Conservation (phyloP, 352 stramenopile genomes). For the Globisporangium echinulatum region DNA sequence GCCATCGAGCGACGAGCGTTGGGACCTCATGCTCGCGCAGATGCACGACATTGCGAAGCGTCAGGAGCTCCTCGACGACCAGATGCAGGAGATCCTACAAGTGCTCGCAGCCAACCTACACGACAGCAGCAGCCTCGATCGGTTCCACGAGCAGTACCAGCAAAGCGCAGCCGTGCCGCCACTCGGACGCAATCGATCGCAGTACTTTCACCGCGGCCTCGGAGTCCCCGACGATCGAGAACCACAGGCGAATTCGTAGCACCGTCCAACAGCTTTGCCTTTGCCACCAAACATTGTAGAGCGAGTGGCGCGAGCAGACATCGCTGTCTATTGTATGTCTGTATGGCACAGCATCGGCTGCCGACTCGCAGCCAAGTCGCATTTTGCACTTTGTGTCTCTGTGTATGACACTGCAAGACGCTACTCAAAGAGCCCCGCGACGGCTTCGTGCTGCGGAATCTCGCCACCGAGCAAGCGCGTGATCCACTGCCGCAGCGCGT, state of each 20-base stretch:
- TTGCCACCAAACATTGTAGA: too few species aligned
- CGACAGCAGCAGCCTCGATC: constrained; percentile 10
- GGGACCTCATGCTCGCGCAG: constrained; percentile 18
- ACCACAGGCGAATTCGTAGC: not conserved
- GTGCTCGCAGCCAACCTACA: too few species aligned
- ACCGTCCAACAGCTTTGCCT: too few species aligned
- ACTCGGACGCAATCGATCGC: constrained; percentile 18
- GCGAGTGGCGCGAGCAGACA: too few species aligned
- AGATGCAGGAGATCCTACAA: constrained; percentile 21
- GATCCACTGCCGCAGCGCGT: constrained; percentile 56
- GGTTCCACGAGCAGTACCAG: constrained; percentile 32
- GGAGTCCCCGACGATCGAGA: constrained; percentile 1
- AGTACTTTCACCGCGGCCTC: constrained; percentile 11
- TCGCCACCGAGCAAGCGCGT: constrained; percentile 54
- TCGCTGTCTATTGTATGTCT: constrained; percentile 18
- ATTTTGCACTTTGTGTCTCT: too few species aligned
- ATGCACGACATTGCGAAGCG: constrained; percentile 25
- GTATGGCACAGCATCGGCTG: too few species aligned
- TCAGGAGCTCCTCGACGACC: constrained; percentile 26
- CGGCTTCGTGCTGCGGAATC: constrained; percentile 34
- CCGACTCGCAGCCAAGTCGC: too few species aligned
- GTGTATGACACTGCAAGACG: too few species aligned
- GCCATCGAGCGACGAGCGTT: constrained; percentile 9
- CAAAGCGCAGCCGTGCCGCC: constrained; percentile 14
- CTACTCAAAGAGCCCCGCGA: constrained; percentile 37